Evolutionary conservation across 2,329 filamentous ascomycete genomes (phyloP), one percentile per base, ranked within the genome.

Genomic region (Coniochaeta sp.): DNA sequence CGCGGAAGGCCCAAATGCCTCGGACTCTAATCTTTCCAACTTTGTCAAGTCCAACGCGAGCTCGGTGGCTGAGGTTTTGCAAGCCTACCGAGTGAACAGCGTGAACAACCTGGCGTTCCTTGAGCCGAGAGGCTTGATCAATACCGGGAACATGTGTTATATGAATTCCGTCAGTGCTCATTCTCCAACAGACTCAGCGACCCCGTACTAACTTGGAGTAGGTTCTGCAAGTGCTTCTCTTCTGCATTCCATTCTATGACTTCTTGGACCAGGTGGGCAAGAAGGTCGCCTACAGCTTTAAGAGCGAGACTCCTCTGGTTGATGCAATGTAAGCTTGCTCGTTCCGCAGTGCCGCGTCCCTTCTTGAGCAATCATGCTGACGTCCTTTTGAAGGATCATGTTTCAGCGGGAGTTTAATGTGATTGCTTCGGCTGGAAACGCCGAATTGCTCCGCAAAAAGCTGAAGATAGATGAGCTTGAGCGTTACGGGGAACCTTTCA

Each of bases 111-210:
- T 93, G 65, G 81, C 89, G 19, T 97, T 97, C 70, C 81, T 99
- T 57, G 91, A 98, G 75, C 95, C 95, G 57, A 86, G 93, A 65
- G 95, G 95, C 56, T 83, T 99, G 70, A 90, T 96, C 66, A 99
- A 99, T 75, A 96, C 93, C 44, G 95, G 95, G 57, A 98, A 99
- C 72, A 96, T 98, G 90, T 99, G 95, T 76, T 99, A 99, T 77
- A 98, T 99, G 95, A 99, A 98, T 79, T 97, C 95, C 64, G 93
- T 96, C 81, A 77, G 90, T 14, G 12, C 22, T 30, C n/a, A 7
- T 28, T 19, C 4, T 9, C 9, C 19, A n/a, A 4, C 22, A 24
- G 36, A 8, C 38, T 34, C 26, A 3, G 19, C 12, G 38, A 24
- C 55, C 9, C 3, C 10, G 22, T 66, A 61, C 75, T 81, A 69